Evolutionary conservation across 306 rosid species (phyloP).

Genomic region (Vigna hirtella): DNA sequence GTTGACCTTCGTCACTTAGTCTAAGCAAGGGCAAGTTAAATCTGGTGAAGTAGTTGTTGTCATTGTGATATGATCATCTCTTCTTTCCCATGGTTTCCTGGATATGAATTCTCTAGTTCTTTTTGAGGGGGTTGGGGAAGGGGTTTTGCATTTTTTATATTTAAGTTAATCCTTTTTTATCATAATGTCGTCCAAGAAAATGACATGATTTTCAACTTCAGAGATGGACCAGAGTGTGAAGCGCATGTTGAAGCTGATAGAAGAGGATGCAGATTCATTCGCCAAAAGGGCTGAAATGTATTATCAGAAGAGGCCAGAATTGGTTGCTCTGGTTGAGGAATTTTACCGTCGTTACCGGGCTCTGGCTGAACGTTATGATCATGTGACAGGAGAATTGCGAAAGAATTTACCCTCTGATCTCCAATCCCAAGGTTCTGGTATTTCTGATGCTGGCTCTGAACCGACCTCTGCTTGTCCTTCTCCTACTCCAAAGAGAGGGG

Average conservation of each 20-base stretch:
- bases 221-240: conserved; percentile 90
- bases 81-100: conserved; percentile 26
- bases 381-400: conserved; percentile 80
- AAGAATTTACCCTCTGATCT: conserved; percentile 79
- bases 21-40: conserved; percentile 48
- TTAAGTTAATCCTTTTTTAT: conserved; percentile 28
- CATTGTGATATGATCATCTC: conserved; percentile 41
- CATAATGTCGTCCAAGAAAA: conserved; percentile 46
- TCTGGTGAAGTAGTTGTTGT: conserved; percentile 11
- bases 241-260: conserved; percentile 91
- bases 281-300: conserved; percentile 98
- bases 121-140: background rate
- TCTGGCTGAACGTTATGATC: conserved; percentile 94
- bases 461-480: conserved; percentile 56
- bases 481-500: conserved; percentile 49
- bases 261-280: conserved; percentile 94
- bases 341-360: conserved; percentile 85
- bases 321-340: conserved; percentile 87
- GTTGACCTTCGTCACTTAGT: background rate
- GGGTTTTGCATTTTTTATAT: conserved; percentile 28
- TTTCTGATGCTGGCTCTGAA: conserved; percentile 77
- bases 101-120: conserved; percentile 20
- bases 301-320: conserved; percentile 92
- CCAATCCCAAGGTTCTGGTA: conserved; percentile 81
- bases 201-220: conserved; percentile 58